phyloP scores from a whole-genome alignment of 805 yeast genomes.

The Candida piceae region DNA sequence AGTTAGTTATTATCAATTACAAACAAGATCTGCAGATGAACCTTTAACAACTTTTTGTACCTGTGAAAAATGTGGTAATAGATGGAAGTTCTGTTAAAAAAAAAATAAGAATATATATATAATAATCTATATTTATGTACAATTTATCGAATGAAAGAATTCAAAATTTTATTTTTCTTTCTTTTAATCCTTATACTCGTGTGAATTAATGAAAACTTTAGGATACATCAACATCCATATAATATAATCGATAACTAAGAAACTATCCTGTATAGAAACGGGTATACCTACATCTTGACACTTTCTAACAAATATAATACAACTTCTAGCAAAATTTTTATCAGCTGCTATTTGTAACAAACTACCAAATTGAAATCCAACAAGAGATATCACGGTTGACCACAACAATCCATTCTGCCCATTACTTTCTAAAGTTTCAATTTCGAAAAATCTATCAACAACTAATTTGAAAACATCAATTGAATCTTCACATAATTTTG shows the following conservation, averaged over 20 bases:
- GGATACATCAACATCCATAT: neutral
- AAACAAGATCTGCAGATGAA: constrained; percentile 98
- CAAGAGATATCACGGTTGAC: too few relatives aligned
- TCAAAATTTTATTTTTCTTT: too few relatives aligned
- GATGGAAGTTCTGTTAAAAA: constrained; percentile 88
- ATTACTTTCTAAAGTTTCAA: too few relatives aligned
- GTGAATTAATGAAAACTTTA: too few relatives aligned
- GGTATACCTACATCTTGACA: neutral
- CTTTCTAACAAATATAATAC: neutral
- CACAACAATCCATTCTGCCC: too few relatives aligned
- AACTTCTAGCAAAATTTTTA: too few relatives aligned
- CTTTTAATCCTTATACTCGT: too few relatives aligned
- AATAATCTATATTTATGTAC: neutral
- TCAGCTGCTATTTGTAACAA: neutral
- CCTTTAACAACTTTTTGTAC: constrained; percentile 98
- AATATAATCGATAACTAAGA: neutral
- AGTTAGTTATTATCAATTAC: constrained; percentile 96
- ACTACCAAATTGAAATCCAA: neutral
- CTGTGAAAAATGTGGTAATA: constrained; percentile 94
- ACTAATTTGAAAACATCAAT: neutral
- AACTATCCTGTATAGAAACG: neutral
- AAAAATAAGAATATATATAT: neutral
- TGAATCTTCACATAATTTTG: constrained; percentile 5
- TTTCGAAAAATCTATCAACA: too few relatives aligned
- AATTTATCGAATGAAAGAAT: neutral